Evolutionary conservation across 495 filamentous ascomycete species (phyloP), one percentile per base, ranked within the genome.

Genomic region (Tuber aestivum): DNA sequence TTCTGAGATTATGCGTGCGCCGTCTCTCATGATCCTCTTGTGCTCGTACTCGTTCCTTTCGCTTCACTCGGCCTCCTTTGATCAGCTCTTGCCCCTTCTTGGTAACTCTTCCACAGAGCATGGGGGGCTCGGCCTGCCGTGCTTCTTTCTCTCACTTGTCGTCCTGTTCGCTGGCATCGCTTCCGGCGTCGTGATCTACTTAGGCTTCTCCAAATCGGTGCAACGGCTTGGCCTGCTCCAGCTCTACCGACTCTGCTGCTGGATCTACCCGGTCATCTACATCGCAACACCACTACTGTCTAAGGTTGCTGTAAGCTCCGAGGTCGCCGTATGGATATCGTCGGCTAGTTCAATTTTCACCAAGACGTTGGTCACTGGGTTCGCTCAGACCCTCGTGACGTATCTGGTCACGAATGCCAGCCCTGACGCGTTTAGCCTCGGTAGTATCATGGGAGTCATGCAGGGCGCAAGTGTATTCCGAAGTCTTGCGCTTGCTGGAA

Each of bases 401-500:
- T 81, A 86, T 27, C 84, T 86, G 37, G 82, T 86, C 9, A 83
- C 85, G 75, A 85, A 84, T 72, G 84, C 85, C 23, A 84, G 84
- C n/a, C 85, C 85, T 10, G 85, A 86, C 75, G 82, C 85, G 8
- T 84, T 81, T 77, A 85, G 83, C 18, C 83, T 85, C 23, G 85
- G 85, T 35, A 86, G 84, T 27, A 84, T 86, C n/a, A 83, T 86
- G 75, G 85, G 85, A n/a, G 80, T 86, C 72, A 83, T 86, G 82
- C 84, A 86, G 37, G 78, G 83, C 10, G 83, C 84, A n/a, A 82
- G 75, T 71, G 77, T 85, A 41, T 85, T 86, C 76, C 82, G 85
- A 50, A 83, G 83, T 18, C 80, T 86, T n/a, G 85, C 85, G 14
- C 85, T 86, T 12, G 84, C 82, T 12, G 85, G 84, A 40, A 84